These are phyloP conservation scores for Lentinula raphanica DNA, from an alignment of 768 basidiomycete genomes.

Conservation along the genomic window DNA sequence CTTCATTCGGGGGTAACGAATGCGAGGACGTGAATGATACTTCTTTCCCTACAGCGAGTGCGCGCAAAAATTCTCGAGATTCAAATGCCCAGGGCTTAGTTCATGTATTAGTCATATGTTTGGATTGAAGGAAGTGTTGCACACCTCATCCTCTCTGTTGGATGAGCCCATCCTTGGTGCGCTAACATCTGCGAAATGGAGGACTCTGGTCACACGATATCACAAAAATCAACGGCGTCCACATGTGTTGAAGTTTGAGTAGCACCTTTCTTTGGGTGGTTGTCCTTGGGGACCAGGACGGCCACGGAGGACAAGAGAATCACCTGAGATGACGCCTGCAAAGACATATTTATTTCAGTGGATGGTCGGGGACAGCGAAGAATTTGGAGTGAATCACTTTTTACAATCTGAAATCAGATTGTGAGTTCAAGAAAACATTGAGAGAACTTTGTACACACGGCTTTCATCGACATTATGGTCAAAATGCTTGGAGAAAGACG, in stretches of 20 bases:
- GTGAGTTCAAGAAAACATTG: neutral
- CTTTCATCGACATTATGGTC: conserved; percentile 64
- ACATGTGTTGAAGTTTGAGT: conserved; percentile 23
- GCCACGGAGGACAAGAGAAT: conserved; percentile 80
- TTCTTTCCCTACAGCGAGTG: conserved; percentile 85
- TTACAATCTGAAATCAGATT: conserved; percentile 41
- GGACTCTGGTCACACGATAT: conserved; percentile 44
- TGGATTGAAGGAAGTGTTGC: conserved; percentile 7
- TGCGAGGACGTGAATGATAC: conserved; percentile 80
- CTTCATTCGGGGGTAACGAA: conserved; percentile 71
- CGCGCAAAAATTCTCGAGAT: conserved; percentile 86
- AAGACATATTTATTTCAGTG: neutral
- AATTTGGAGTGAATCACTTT: conserved; percentile 35
- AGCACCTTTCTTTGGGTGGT: conserved; percentile 78
- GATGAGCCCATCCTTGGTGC: conserved; percentile 83
- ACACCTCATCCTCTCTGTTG: conserved; percentile 84
- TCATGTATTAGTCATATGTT: neutral
- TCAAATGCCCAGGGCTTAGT: conserved; percentile 84
- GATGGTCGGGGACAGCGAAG: neutral
- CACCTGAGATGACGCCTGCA: conserved; percentile 84
- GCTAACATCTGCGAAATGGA: conserved; percentile 84
- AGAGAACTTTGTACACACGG: conserved; percentile 40
- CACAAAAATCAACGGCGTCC: neutral
- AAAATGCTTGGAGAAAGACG: neutral
- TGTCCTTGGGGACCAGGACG: conserved; percentile 77